phyloP scores from a whole-genome alignment of 163 green algal species.

The Chlamydomonas reinhardtii region DNA sequence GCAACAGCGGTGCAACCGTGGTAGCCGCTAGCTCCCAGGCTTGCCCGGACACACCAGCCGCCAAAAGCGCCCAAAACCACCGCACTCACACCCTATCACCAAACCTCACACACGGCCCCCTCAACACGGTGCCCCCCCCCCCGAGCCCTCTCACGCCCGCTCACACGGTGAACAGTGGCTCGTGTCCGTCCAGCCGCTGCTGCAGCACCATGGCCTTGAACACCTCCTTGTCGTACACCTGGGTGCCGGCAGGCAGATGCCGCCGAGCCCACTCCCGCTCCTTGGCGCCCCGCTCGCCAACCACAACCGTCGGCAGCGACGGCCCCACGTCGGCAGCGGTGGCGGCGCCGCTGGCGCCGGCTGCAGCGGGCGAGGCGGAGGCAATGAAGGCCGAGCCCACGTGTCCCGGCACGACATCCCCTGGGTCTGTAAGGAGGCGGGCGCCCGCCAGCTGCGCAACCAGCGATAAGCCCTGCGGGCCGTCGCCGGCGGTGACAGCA shows the following conservation, averaged over 20 bases:
- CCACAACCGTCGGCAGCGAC: constrained; percentile 1
- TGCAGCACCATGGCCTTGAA: constrained; percentile 37
- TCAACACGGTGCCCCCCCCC: no score
- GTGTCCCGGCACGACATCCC: not conserved
- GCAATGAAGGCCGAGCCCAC: no score
- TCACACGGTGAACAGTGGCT: constrained; percentile 33
- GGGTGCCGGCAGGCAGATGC: constrained; percentile 14
- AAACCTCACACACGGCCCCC: no score
- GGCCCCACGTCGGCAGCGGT: no score
- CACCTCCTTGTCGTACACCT: constrained; percentile 40
- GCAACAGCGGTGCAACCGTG: no score
- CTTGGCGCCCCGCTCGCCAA: not conserved
- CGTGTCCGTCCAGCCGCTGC: constrained; percentile 14
- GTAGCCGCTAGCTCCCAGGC: no score
- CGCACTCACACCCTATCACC: no score
- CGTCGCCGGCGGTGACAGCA: not conserved
- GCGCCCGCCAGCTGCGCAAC: constrained; percentile 36
- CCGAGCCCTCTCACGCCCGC: no score
- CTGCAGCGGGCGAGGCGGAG: no score
- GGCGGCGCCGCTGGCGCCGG: no score
- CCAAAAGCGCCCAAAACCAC: no score
- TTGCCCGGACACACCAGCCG: no score
- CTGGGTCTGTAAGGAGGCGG: not conserved
- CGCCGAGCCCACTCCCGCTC: constrained; percentile 16
- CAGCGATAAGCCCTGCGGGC: constrained; percentile 13